phyloP scores from a whole-genome alignment of 163 green algal species.

The Chlorella variabilis region DNA sequence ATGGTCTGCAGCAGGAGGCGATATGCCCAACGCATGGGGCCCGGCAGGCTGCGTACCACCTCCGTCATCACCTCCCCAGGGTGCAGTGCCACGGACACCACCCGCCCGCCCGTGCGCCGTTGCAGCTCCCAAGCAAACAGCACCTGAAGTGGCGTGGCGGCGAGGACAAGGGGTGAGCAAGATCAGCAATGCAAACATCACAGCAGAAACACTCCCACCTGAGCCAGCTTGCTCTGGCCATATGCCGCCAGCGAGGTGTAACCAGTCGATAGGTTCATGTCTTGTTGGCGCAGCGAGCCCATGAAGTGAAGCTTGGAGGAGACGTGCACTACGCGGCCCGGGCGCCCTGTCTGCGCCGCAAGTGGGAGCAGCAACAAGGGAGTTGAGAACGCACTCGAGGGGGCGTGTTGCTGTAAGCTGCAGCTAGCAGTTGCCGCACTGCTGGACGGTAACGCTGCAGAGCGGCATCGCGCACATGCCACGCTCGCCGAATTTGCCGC shows the following conservation, averaged over 20 bases:
- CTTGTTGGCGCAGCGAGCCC: slow-evolving; percentile 39
- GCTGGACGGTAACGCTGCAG: too few species aligned
- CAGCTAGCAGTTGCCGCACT: too few species aligned
- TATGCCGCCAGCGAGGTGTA: slow-evolving; percentile 70
- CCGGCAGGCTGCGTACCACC: slow-evolving; percentile 81
- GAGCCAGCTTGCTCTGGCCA: slow-evolving; percentile 78
- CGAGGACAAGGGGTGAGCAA: neutral
- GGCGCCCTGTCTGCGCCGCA: neutral
- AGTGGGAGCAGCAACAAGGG: neutral
- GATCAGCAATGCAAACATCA: neutral
- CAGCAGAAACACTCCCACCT: slow-evolving; percentile 41
- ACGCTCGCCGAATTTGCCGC: too few species aligned
- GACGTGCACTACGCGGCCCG: slow-evolving; percentile 69
- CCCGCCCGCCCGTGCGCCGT: slow-evolving; percentile 41
- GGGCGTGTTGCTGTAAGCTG: too few species aligned
- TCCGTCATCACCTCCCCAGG: slow-evolving; percentile 89
- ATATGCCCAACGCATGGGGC: slow-evolving; percentile 65
- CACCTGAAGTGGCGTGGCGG: slow-evolving; percentile 55
- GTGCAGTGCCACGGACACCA: slow-evolving; percentile 74
- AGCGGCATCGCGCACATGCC: too few species aligned
- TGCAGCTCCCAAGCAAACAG: slow-evolving; percentile 76
- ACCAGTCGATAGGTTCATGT: slow-evolving; percentile 46
- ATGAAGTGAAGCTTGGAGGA: slow-evolving; percentile 71
- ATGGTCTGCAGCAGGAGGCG: slow-evolving; percentile 44
- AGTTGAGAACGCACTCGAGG: too few species aligned